Conservation (phyloP, 257 asterid genomes). For the Solanum etuberosum region DNA sequence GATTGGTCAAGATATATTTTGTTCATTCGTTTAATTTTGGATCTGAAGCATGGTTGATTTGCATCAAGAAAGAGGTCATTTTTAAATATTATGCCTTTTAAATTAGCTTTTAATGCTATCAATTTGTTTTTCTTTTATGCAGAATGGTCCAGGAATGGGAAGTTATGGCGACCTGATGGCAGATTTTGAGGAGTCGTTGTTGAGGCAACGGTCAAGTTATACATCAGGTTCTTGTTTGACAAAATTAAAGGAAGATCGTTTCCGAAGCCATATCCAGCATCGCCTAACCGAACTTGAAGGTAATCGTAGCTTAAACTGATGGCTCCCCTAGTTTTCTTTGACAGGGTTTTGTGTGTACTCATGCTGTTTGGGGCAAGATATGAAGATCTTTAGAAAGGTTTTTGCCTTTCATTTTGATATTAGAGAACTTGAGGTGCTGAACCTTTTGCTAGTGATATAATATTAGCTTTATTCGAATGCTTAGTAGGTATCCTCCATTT, state of each 20-base stretch:
- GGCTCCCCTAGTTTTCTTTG: background rate
- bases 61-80: background rate
- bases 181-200: conserved; percentile 78
- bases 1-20: background rate
- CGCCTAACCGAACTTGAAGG: conserved; percentile 88
- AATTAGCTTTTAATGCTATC: background rate
- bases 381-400: background rate
- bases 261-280: conserved; percentile 51
- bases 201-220: conserved; percentile 48
- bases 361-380: background rate
- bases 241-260: conserved; percentile 50
- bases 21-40: background rate
- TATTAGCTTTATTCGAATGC: background rate
- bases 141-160: conserved; percentile 43
- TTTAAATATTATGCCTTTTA: background rate
- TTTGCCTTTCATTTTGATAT: background rate
- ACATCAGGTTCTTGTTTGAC: conserved; percentile 54
- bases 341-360: background rate
- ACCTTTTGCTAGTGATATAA: background rate
- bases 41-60: background rate
- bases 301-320: conserved; percentile 15
- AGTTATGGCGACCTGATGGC: conserved; percentile 74
- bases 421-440: background rate
- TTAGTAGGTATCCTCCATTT: background rate
- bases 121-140: conserved; percentile 11